Conservation (phyloP, 768 basidiomycete genomes). For the Lentinula boryana region DNA sequence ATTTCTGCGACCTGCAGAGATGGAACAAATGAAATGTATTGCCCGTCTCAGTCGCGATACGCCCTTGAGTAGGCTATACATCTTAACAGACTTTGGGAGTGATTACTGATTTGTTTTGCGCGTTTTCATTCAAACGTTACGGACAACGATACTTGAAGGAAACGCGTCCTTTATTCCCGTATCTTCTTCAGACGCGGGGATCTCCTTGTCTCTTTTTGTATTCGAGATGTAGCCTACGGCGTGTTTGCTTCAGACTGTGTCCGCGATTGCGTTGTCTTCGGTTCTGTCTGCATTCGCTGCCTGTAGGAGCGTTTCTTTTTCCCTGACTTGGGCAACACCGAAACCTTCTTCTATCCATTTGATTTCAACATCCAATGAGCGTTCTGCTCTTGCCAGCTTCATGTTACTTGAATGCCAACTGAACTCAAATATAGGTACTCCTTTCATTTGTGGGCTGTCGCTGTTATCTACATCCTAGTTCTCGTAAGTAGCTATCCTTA, state of each 20-base stretch:
- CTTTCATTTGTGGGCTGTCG: conserved; percentile 63
- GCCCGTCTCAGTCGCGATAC: too few relatives aligned
- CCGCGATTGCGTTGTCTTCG: background rate
- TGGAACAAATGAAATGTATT: too few relatives aligned
- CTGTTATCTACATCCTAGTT: conserved; percentile 51
- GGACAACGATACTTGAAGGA: too few relatives aligned
- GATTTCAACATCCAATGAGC: background rate
- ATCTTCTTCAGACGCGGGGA: background rate
- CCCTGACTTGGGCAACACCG: background rate
- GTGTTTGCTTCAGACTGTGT: background rate
- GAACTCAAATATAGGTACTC: conserved; percentile 41
- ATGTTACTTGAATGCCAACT: background rate
- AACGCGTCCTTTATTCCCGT: too few relatives aligned
- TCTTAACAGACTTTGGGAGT: background rate
- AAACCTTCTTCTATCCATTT: background rate
- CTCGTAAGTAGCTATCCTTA: conserved; percentile 34
- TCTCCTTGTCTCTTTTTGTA: background rate
- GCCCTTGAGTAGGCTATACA: too few relatives aligned
- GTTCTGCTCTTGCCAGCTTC: background rate
- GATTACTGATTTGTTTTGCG: background rate
- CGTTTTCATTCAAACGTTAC: background rate
- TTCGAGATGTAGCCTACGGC: background rate
- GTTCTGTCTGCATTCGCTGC: background rate
- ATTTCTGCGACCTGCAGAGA: too few relatives aligned
- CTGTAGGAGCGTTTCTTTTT: background rate